Evolutionary conservation across 306 rosid species (phyloP).

Genomic region (Senna siamea): DNA sequence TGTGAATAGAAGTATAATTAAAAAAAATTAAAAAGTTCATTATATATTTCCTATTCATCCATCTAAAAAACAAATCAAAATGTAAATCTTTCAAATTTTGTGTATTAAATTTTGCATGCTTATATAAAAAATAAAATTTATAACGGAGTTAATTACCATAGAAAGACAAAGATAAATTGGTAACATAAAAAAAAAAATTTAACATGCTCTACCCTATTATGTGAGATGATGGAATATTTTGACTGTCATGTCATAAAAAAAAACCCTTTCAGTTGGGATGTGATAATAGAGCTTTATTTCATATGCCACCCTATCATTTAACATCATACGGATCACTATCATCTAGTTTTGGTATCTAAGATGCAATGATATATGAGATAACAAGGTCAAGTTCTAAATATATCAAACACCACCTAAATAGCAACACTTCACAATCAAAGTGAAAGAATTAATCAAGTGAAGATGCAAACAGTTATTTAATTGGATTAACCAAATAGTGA

Average conservation of each 20-base stretch:
- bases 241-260: background rate
- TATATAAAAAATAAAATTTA: too few species aligned
- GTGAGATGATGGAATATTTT: background rate
- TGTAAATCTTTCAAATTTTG: background rate
- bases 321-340: background rate
- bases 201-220: too few species aligned
- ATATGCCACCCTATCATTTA: background rate
- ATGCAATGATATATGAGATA: background rate
- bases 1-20: too few species aligned
- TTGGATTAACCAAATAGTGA: background rate
- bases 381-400: background rate
- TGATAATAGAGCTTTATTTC: background rate
- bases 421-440: background rate
- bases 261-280: background rate
- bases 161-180: background rate
- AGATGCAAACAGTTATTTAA: background rate
- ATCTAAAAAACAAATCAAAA: too few species aligned
- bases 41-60: background rate
- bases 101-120: background rate
- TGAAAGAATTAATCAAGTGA: slow-evolving; percentile 7
- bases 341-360: background rate
- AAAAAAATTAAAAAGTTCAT: background rate
- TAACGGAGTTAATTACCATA: background rate
- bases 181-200: background rate
- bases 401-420: background rate